These are phyloP conservation scores for Morella rubra DNA, from an alignment of 306 rosid species.

Conservation along the genomic window DNA sequence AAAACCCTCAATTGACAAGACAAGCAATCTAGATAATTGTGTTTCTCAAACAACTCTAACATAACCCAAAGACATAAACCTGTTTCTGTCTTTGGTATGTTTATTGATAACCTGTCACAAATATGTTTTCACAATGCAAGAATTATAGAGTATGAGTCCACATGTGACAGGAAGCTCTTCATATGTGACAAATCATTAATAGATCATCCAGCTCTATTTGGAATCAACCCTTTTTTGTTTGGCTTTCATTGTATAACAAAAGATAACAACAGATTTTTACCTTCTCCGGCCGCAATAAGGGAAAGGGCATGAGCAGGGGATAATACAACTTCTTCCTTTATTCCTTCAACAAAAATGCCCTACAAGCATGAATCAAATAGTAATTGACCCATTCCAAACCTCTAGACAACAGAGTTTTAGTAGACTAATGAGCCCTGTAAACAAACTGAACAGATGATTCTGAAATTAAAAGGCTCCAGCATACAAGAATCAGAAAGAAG, in stretches of 20 bases:
- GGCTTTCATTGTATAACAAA: neutral
- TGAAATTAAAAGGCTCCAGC: neutral
- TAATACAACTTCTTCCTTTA: constrained; percentile 96
- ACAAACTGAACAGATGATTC: neutral
- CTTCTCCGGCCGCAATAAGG: constrained; percentile 99
- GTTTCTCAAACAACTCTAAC: constrained; percentile 19
- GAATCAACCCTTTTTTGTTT: neutral
- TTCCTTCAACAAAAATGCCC: constrained; percentile 98
- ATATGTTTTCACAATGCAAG: neutral
- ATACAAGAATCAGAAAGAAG: neutral
- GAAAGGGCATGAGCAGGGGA: constrained; percentile 99
- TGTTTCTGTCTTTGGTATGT: neutral
- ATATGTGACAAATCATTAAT: neutral
- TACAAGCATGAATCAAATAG: constrained; percentile 39
- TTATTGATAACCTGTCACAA: neutral
- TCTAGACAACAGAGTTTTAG: constrained; percentile 18
- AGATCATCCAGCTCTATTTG: neutral
- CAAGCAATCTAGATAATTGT: constrained; percentile 9
- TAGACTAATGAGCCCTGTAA: constrained; percentile 9
- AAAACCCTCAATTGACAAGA: constrained; percentile 27
- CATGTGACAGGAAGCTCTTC: neutral
- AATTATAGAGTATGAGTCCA: neutral
- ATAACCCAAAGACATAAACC: constrained; percentile 22
- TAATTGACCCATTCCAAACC: constrained; percentile 11
- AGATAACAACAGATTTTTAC: constrained; percentile 39